A percentile compares a stretch with the other conserved stretches of the same genome.
phyloP scores from a whole-genome alignment of 345 rosid genomes.

The Rhizophora mangle region DNA sequence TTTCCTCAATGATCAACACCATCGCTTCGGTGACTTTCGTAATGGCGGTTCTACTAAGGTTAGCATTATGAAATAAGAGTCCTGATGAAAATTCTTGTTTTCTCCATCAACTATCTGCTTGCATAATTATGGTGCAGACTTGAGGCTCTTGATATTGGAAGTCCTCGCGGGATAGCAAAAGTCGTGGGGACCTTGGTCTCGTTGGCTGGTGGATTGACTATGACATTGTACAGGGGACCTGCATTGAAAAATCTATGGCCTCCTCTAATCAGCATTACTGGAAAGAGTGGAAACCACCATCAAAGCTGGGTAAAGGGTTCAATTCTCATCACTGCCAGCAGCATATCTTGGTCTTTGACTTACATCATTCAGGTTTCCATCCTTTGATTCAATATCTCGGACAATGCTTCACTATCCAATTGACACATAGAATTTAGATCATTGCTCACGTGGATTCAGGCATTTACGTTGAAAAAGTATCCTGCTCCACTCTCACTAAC shows the following conservation, averaged over 20 bases:
- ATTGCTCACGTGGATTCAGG: conserved; percentile 31
- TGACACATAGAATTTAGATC: not conserved
- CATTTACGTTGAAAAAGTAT: conserved; percentile 51
- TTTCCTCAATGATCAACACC: conserved; percentile 34
- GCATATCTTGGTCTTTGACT: conserved; percentile 57
- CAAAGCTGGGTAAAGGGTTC: conserved; percentile 66
- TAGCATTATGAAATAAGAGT: not conserved
- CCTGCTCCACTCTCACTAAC: conserved; percentile 65
- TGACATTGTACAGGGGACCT: conserved; percentile 62
- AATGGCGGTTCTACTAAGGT: conserved; percentile 32
- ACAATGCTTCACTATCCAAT: not conserved
- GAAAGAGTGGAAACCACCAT: conserved; percentile 22
- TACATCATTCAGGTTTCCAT: conserved; percentile 62
- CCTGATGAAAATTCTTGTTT: not conserved
- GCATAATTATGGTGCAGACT: conserved; percentile 29
- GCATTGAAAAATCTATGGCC: conserved; percentile 34
- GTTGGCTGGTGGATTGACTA: conserved; percentile 47
- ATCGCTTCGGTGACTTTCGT: conserved; percentile 25
- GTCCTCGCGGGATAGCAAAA: conserved; percentile 55
- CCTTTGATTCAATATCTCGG: conserved; percentile 2
- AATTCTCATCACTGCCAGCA: conserved; percentile 49
- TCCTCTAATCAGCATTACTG: conserved; percentile 40
- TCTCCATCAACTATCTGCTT: not conserved
- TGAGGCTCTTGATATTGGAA: conserved; percentile 50
- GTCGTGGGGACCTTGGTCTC: conserved; percentile 49